Conservation (phyloP, 2,329 filamentous ascomycete genomes). For the Fonsecaea pugnacius region DNA sequence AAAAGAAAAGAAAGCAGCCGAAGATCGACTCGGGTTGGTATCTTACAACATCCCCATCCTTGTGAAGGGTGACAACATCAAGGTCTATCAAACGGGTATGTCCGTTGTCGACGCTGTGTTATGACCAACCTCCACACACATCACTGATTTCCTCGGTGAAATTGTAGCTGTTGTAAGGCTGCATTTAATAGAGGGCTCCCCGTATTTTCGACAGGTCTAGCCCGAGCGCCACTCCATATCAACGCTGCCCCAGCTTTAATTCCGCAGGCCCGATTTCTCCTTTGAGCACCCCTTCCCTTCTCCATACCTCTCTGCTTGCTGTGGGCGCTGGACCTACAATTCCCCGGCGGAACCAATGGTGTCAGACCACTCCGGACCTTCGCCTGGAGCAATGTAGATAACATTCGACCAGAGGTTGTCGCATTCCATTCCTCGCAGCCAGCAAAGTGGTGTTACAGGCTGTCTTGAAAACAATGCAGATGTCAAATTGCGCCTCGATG, state of each 20-base stretch:
- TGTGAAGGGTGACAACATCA: not conserved
- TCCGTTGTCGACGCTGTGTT: conserved; percentile 13
- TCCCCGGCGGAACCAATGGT: not conserved
- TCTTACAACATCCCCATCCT: conserved; percentile 5
- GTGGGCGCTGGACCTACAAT: not conserved
- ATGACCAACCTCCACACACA: not conserved
- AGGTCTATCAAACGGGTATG: conserved; percentile 11
- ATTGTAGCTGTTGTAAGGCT: not conserved
- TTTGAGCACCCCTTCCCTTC: not conserved
- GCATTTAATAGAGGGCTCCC: not conserved
- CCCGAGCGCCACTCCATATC: not conserved
- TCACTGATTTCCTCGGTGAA: not conserved
- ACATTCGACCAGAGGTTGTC: not conserved
- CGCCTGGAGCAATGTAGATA: not conserved
- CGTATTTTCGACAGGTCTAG: conserved; percentile 7
- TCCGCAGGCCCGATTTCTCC: not conserved
- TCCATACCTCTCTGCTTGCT: not conserved
- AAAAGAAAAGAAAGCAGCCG: not conserved
- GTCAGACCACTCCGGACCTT: conserved; percentile 7
- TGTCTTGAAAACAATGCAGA: not conserved
- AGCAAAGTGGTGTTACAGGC: not conserved
- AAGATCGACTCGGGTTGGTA: not conserved
- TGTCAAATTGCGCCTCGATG: conserved; percentile 3
- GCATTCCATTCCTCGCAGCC: not conserved
- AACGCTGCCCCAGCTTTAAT: not conserved